These are phyloP conservation scores for Tolypocladium amazonense DNA, from an alignment of 2,329 filamentous ascomycete genomes.

Conservation along the genomic window DNA sequence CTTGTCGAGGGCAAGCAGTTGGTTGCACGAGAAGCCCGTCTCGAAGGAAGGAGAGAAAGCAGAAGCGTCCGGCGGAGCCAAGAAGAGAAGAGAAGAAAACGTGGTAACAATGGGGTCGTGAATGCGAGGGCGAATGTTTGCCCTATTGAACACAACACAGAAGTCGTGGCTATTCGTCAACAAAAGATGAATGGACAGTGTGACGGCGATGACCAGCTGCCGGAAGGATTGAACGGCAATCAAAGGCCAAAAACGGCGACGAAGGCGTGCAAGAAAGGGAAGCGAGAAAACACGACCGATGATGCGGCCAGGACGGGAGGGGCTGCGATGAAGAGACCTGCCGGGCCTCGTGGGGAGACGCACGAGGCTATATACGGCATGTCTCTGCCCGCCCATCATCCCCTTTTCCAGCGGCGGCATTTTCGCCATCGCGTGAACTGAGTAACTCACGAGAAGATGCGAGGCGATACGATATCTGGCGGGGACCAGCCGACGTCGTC, in stretches of 20 bases:
- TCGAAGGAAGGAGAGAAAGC: background rate
- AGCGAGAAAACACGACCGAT: background rate
- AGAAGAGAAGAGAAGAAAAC: background rate
- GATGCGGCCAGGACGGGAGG: background rate
- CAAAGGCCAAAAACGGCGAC: conserved; percentile 3
- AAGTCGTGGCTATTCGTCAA: background rate
- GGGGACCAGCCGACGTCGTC: background rate
- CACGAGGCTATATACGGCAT: conserved; percentile 9
- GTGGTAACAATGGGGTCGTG: background rate
- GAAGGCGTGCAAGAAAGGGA: conserved; percentile 2
- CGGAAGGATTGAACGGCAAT: conserved; percentile 21
- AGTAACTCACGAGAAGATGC: too few species aligned
- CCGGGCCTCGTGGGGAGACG: conserved; percentile 4
- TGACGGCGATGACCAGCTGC: conserved; percentile 13
- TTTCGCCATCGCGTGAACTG: background rate
- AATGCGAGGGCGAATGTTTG: background rate
- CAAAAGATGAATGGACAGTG: conserved; percentile 3
- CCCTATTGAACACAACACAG: conserved; percentile 6
- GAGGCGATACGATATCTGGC: background rate
- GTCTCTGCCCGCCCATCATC: too few species aligned
- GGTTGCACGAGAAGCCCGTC: background rate
- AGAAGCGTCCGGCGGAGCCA: background rate
- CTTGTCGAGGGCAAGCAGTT: background rate
- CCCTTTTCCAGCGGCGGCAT: background rate
- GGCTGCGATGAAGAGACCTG: background rate